These are phyloP conservation scores for barrel medic (Medicago truncatula) DNA, from an alignment of 306 rosid genomes.

Conservation along the genomic window MtrunA17r5.0-ANR NC_053044.1:48361001-48361500, in stretches of 20 bases:
- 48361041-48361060: constrained; percentile 57
- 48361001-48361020: not conserved
- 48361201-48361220: not conserved
- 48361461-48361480: constrained; percentile 72
- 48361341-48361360: not conserved
- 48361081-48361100: constrained; percentile 56
- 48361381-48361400: constrained; percentile 62
- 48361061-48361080: constrained; percentile 53
- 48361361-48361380: constrained; percentile 30
- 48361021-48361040: constrained; percentile 60
- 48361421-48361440: constrained; percentile 69
- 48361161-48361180: not conserved
- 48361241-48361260: not conserved
- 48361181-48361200: not conserved
- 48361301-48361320: constrained; percentile 4
- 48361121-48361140: constrained; percentile 48
- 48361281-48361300: not conserved
- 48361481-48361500: constrained; percentile 63
- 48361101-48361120: constrained; percentile 54
- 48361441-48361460: constrained; percentile 65
- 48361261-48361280: not conserved
- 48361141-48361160: not conserved
- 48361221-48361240: not conserved
- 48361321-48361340: not conserved
- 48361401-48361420: constrained; percentile 67